Evolutionary conservation across 2,329 filamentous ascomycete species (phyloP).

Genomic region (Reticulascus tulasneorum): DNA sequence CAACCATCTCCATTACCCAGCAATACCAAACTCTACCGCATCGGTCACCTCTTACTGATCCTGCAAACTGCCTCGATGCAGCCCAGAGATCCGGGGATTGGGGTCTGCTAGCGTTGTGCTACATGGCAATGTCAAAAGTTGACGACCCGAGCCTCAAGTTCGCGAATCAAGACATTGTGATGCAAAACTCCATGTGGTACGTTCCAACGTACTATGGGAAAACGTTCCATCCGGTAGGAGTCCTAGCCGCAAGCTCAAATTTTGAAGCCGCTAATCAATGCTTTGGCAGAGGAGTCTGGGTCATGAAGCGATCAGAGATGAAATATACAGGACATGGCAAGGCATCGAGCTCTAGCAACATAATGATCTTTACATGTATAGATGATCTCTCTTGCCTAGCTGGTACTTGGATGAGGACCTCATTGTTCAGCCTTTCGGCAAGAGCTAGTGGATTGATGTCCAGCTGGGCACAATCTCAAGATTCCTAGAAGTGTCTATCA

Average conservation of each 20-base stretch:
- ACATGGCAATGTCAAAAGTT: constrained; percentile 37
- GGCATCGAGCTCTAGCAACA: background rate
- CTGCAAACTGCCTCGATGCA: constrained; percentile 27
- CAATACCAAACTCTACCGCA: constrained; percentile 19
- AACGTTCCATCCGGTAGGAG: constrained; percentile 39
- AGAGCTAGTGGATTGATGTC: no score
- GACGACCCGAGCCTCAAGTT: constrained; percentile 29
- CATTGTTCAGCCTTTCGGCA: no score
- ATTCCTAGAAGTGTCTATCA: no score
- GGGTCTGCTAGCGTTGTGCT: constrained; percentile 38
- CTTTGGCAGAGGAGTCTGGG: constrained; percentile 9
- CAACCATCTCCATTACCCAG: constrained; percentile 8
- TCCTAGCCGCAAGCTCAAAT: background rate
- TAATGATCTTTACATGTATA: no score
- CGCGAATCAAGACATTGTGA: constrained; percentile 19
- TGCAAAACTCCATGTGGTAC: constrained; percentile 38
- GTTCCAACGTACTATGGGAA: constrained; percentile 44
- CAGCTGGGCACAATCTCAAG: no score
- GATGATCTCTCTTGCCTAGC: no score
- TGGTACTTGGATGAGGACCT: no score
- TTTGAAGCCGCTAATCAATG: constrained; percentile 4
- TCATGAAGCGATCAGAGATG: constrained; percentile 15
- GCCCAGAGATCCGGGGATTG: constrained; percentile 35
- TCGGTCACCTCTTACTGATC: constrained; percentile 30
- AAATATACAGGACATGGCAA: constrained; percentile 12